These are phyloP conservation scores for Carex arenaria DNA, from an alignment of 202 grass and related monocot species.

Conservation along the genomic window DNA sequence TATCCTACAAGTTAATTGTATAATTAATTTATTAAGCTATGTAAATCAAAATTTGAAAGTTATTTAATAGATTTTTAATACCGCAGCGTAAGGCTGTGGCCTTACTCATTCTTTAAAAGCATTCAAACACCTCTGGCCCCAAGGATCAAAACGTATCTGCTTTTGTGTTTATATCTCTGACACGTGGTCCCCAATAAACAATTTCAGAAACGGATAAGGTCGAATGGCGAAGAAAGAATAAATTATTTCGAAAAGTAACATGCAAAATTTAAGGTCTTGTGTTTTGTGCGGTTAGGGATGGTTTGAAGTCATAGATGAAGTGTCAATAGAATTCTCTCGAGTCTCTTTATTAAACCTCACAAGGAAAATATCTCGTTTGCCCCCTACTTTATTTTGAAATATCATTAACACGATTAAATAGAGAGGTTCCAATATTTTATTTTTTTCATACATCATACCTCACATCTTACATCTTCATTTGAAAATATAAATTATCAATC, in stretches of 20 bases:
- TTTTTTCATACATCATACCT: no score
- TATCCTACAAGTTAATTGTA: no score
- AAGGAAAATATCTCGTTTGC: background rate
- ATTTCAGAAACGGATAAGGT: constrained; percentile 22
- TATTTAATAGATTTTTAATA: no score
- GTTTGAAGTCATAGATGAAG: background rate
- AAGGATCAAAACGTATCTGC: background rate
- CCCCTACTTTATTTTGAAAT: background rate
- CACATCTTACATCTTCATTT: no score
- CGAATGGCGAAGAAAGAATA: background rate
- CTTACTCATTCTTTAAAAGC: no score
- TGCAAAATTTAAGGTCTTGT: constrained; percentile 15
- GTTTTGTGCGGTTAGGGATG: constrained; percentile 3
- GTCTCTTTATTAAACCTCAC: background rate
- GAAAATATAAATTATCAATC: no score
- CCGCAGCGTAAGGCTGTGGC: no score
- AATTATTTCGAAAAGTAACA: background rate
- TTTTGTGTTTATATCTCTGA: background rate
- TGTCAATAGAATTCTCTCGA: background rate
- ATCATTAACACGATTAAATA: background rate
- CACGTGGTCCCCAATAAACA: background rate
- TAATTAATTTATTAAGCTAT: no score
- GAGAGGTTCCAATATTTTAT: no score
- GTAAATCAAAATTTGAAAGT: no score
- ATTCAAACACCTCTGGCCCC: no score